phyloP scores from a whole-genome alignment of 1,139 yeast species.

The Pichia norvegensis region DNA sequence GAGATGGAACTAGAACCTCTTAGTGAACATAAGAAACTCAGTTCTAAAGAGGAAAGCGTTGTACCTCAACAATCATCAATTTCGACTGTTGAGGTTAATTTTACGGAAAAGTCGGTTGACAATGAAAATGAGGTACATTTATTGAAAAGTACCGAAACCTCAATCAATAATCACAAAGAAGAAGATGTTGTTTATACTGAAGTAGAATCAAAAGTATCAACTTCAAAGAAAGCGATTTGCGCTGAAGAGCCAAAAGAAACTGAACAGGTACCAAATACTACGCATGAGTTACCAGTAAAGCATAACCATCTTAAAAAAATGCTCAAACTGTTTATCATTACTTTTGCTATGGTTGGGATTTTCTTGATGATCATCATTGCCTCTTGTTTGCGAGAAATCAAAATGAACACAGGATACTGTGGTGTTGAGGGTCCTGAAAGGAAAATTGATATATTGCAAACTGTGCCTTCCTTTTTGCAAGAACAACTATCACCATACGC shows the following conservation, averaged over 20 bases:
- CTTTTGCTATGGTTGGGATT: background rate
- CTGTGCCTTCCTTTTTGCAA: constrained; percentile 11
- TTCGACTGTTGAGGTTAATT: too few species aligned
- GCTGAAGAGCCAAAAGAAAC: too few species aligned
- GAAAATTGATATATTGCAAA: constrained; percentile 10
- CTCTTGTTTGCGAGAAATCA: constrained; percentile 39
- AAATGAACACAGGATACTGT: constrained; percentile 56
- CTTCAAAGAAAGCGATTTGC: too few species aligned
- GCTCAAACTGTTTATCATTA: background rate
- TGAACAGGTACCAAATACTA: too few species aligned
- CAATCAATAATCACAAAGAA: too few species aligned
- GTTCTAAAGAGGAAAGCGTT: background rate
- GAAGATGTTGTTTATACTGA: too few species aligned
- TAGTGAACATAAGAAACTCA: background rate
- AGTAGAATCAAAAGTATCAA: too few species aligned
- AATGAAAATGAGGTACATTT: too few species aligned
- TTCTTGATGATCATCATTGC: background rate
- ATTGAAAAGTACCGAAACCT: too few species aligned
- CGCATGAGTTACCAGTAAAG: too few species aligned
- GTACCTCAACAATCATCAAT: too few species aligned
- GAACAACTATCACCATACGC: constrained; percentile 4
- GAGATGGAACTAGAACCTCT: background rate
- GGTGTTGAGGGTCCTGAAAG: constrained; percentile 44
- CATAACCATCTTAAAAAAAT: background rate
- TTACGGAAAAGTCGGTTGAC: too few species aligned